Evolutionary conservation across 495 filamentous ascomycete genomes (phyloP).

Genomic region (Apiosordaria backusii): DNA sequence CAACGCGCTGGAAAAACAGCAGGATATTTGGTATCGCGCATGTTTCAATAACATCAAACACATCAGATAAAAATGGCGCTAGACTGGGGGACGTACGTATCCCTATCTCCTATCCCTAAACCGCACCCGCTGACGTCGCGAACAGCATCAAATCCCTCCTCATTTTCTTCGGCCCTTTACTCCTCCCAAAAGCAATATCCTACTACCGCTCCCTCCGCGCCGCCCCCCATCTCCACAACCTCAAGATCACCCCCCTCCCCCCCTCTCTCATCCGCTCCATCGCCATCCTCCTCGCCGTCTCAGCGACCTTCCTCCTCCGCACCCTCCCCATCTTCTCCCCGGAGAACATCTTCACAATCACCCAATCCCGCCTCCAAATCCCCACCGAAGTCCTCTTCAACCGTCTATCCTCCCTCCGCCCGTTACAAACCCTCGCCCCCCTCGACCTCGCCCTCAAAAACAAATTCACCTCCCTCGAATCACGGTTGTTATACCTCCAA

Average conservation of each 20-base stretch:
- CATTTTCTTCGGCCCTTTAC: slow-evolving; percentile 80
- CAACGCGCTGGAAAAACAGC: background rate
- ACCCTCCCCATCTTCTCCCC: slow-evolving; percentile 68
- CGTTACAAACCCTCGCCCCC: slow-evolving; percentile 47
- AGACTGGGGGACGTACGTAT: slow-evolving; percentile 48
- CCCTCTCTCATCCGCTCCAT: slow-evolving; percentile 49
- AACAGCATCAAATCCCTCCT: slow-evolving; percentile 70
- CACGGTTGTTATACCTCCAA: slow-evolving; percentile 74
- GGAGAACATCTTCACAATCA: slow-evolving; percentile 75
- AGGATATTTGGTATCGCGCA: background rate
- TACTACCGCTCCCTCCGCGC: slow-evolving; percentile 64
- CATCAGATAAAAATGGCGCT: slow-evolving; percentile 35
- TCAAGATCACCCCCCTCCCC: slow-evolving; percentile 61
- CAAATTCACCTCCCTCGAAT: slow-evolving; percentile 65
- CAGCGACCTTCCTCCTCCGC: slow-evolving; percentile 54
- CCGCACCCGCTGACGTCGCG: slow-evolving; percentile 9
- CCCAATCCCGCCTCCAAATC: slow-evolving; percentile 78
- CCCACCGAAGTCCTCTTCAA: slow-evolving; percentile 80
- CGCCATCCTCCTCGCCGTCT: slow-evolving; percentile 55
- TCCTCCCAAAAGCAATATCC: slow-evolving; percentile 67
- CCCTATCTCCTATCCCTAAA: background rate
- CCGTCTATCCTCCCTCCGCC: slow-evolving; percentile 64
- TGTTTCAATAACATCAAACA: background rate
- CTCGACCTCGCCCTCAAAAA: slow-evolving; percentile 60
- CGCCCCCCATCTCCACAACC: slow-evolving; percentile 40